A percentile compares a stretch with the other conserved stretches of the same genome.
Conservation (phyloP, 2,329 filamentous ascomycete species). For the Hypocreales sp. region DNA sequence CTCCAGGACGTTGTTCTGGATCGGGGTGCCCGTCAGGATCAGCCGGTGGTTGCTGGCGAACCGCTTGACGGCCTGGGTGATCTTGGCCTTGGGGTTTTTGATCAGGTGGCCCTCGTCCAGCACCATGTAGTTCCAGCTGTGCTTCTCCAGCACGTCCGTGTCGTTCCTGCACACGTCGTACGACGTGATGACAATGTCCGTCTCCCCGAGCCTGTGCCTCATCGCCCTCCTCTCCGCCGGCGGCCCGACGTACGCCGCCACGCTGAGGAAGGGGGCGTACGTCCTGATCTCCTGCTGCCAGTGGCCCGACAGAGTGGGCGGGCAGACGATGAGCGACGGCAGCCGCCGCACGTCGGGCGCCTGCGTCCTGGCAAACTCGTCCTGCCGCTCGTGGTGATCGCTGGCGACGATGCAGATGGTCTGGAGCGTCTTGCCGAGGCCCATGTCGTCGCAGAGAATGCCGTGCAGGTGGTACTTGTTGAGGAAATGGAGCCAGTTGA, state of each 20-base stretch:
- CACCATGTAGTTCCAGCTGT: constrained; percentile 95
- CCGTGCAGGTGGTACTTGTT: constrained; percentile 97
- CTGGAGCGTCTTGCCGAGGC: constrained; percentile 91
- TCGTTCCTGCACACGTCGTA: constrained; percentile 98
- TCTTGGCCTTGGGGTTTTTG: constrained; percentile 97
- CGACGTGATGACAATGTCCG: constrained; percentile 91
- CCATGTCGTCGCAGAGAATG: constrained; percentile 98
- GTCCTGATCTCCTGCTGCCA: constrained; percentile 97
- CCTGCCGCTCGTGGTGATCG: constrained; percentile 84
- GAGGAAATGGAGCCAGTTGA: constrained; percentile 96
- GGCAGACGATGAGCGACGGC: constrained; percentile 89
- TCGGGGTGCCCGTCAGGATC: constrained; percentile 91
- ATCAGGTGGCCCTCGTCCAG: constrained; percentile 96
- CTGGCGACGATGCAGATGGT: constrained; percentile 96
- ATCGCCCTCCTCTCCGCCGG: constrained; percentile 64
- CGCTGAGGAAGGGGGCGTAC: constrained; percentile 85
- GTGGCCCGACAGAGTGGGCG: constrained; percentile 88
- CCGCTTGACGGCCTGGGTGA: constrained; percentile 81
- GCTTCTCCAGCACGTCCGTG: constrained; percentile 63
- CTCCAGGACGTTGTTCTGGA: constrained; percentile 94
- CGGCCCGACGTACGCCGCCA: constrained; percentile 81
- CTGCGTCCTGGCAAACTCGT: constrained; percentile 74
- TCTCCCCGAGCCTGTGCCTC: constrained; percentile 52
- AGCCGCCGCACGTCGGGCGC: constrained; percentile 64
- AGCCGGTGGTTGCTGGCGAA: constrained; percentile 84